Conservation (phyloP, 164 flowering plant genomes). For the Macadamia tetraphylla region DNA sequence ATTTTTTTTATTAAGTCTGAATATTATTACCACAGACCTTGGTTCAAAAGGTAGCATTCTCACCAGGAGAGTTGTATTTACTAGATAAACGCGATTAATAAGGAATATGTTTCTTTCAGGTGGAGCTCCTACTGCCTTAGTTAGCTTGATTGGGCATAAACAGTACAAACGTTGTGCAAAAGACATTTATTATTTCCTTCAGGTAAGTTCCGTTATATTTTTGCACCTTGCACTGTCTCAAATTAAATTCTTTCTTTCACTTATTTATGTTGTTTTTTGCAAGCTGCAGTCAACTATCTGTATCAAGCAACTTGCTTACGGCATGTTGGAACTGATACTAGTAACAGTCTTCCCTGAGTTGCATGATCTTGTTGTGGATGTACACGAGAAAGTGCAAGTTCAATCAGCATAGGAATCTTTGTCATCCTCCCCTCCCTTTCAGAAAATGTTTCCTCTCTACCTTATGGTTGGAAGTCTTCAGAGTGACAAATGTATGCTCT, state of each 20-base stretch:
- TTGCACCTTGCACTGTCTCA: not conserved
- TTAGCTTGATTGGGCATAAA: conserved; percentile 83
- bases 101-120: conserved; percentile 29
- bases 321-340: conserved; percentile 65
- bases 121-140: conserved; percentile 86
- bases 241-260: not conserved
- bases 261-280: not conserved
- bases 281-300: conserved; percentile 70
- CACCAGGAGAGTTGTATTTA: not conserved
- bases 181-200: conserved; percentile 86
- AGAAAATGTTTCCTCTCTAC: not conserved
- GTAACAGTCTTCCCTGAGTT: conserved; percentile 86
- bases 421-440: not conserved
- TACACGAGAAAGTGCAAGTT: conserved; percentile 43
- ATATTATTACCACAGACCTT: no score
- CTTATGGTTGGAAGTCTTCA: not conserved
- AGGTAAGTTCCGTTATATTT: conserved; percentile 38
- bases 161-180: conserved; percentile 86
- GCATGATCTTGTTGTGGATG: conserved; percentile 48
- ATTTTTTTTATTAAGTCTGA: not conserved
- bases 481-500: not conserved
- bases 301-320: conserved; percentile 84
- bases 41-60: no score
- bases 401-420: conserved; percentile 16
- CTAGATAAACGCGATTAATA: not conserved